phyloP scores from a whole-genome alignment of 257 asterid genomes.

The Thymus mandschuricus region DNA sequence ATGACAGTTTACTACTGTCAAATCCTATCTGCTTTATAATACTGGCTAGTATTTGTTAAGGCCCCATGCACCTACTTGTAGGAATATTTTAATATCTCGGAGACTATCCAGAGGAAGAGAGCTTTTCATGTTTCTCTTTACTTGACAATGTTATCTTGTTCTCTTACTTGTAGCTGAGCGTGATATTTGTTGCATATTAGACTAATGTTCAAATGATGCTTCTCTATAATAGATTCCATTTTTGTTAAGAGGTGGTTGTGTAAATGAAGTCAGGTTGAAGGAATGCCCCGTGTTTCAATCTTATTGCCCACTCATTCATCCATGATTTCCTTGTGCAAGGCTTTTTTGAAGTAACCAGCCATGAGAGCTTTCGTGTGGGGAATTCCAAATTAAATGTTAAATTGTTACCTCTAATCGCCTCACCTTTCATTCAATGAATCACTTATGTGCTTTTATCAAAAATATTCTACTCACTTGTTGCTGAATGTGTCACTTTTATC shows the following conservation, averaged over 20 bases:
- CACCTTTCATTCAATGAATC: neutral
- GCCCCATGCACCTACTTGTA: neutral
- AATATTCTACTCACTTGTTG: neutral
- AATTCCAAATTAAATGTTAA: neutral
- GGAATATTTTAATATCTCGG: neutral
- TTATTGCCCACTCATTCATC: neutral
- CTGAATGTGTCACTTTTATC: neutral
- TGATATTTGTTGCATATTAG: slow-evolving; percentile 3
- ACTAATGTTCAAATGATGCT: neutral
- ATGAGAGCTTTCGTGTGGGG: neutral
- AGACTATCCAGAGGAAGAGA: slow-evolving; percentile 7
- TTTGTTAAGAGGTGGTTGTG: neutral
- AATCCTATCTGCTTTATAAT: slow-evolving; percentile 22
- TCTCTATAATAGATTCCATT: neutral
- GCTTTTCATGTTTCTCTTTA: neutral
- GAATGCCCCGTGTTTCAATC: neutral
- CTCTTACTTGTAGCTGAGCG: neutral
- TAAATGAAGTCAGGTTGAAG: neutral
- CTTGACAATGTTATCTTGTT: neutral
- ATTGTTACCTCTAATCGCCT: neutral
- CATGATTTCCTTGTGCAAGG: neutral
- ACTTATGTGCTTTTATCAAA: neutral
- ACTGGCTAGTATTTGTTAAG: neutral
- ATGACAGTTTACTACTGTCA: slow-evolving; percentile 15
- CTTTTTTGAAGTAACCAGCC: neutral